Percentiles rank a stretch among this genome's conserved stretches.
Evolutionary conservation across 192 early-diverging fungal species (phyloP).

Genomic region (Backusella luteola): DNA sequence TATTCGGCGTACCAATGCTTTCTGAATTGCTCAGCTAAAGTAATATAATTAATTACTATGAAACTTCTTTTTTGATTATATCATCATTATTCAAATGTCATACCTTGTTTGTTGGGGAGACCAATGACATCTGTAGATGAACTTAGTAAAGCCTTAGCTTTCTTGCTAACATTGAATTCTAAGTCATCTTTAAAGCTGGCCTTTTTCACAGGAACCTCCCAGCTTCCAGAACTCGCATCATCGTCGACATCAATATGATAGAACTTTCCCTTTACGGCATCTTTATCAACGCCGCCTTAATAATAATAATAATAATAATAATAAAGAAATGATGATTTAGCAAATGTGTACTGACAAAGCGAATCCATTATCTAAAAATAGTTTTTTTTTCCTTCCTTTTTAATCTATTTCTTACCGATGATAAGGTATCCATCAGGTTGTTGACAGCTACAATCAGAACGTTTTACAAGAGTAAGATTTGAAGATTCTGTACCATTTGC

Average conservation of each 20-base stretch:
- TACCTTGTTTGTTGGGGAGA: conserved; percentile 31
- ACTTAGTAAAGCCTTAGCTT: conserved; percentile 31
- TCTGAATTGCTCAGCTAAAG: conserved; percentile 30
- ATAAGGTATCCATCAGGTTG: conserved; percentile 35
- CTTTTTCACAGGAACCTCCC: conserved; percentile 24
- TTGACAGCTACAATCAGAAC: not conserved
- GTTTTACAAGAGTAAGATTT: conserved; percentile 17
- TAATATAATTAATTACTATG: not conserved
- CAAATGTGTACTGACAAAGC: not conserved
- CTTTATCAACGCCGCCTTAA: conserved; percentile 33
- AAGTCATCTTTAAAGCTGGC: conserved; percentile 23
- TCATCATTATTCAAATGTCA: not conserved
- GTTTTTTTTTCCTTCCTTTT: not conserved
- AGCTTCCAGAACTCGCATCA: conserved; percentile 12
- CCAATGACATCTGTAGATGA: conserved; percentile 28
- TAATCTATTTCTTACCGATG: conserved; percentile 15
- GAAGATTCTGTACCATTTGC: not conserved
- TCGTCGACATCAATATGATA: conserved; percentile 6
- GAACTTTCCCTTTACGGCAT: conserved; percentile 21
- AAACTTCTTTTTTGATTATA: not conserved
- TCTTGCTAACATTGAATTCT: not conserved
- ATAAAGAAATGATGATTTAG: not conserved
- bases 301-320: not conserved
- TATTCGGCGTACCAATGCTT: conserved; percentile 24
- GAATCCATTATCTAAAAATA: not conserved